Base-by-base conservation (phyloP, 2,329 filamentous ascomycete species). In the Penicillium sp. region DNA sequence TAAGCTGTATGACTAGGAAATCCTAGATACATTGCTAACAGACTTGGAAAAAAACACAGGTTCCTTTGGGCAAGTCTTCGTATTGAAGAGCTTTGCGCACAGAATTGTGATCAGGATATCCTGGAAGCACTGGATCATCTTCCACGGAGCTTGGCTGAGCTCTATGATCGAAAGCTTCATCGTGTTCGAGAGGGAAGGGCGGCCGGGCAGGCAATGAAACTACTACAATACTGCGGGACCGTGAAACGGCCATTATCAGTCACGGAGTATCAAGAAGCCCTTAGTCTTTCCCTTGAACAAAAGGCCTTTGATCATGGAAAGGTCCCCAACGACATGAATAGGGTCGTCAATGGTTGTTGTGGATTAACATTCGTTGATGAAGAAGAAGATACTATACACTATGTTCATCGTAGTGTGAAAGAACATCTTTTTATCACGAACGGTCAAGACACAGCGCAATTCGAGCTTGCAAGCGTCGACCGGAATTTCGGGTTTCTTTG, bases 31-130 rank as follows among this genome's bases (percentile, higher is more conserved):
- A 8, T 8, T n/a, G 27, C 25, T 45, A 5, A 41, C 19, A 13
- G 5, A 33, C 2, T 5, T 0, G 16, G n/a, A n/a, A 19, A 19
- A 51, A 51, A 43, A 49, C 8, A 21, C 19, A 45, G 64, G 64
- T 64, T 66, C 36, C 62, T 66, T 11, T 66, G 61, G 62, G 49
- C 51, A 6, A 25, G 48, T 44, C 57, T 66, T 41, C 55, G 55
- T 25, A 60, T 66, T 5, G 56, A 63, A 44, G 60, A 61, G 16
- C 47, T 66, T 16, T 66, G 64, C 25, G 19, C 48, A n/a, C 55
- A 59, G 50, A 31, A 23, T n/a, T 51, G 57, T 21, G 62, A 66
- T 25, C 29, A 60, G 4, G 57, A 53, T 2, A 66, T 66, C 21
- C n/a, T 63, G 2, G 29, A 59, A 27, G 59, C 62, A 36, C 15